A percentile compares a stretch with the other conserved stretches of the same genome.
These are phyloP conservation scores for Chaetomium cochliodes DNA, from an alignment of 495 filamentous ascomycete genomes.

Conservation along the genomic window DNA sequence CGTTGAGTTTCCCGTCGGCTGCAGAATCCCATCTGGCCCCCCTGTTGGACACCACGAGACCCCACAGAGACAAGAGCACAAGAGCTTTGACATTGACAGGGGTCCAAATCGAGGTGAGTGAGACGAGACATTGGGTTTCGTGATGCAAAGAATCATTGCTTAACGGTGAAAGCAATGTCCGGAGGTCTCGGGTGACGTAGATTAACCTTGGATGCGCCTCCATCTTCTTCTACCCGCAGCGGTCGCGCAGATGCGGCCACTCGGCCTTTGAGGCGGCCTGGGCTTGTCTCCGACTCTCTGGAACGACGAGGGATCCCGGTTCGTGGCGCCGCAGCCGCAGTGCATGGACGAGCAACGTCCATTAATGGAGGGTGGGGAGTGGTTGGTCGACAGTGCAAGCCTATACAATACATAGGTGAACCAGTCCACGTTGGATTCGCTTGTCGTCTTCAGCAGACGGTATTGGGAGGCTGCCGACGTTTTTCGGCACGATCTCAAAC, in stretches of 20 bases:
- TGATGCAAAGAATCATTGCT: not conserved
- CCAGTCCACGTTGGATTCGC: not conserved
- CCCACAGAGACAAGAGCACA: not conserved
- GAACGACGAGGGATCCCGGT: not conserved
- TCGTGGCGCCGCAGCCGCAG: not conserved
- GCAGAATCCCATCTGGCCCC: not conserved
- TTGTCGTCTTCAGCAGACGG: not conserved
- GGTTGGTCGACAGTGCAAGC: too few species aligned
- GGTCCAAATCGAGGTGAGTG: not conserved
- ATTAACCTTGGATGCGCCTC: not conserved
- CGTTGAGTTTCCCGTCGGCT: constrained; percentile 2
- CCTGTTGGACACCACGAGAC: not conserved
- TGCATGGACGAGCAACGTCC: not conserved
- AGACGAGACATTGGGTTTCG: not conserved
- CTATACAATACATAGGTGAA: not conserved
- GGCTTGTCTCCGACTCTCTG: not conserved
- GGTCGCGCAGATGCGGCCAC: constrained; percentile 5
- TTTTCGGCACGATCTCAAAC: not conserved
- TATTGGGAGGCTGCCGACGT: not conserved
- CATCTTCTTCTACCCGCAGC: not conserved
- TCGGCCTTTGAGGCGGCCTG: not conserved
- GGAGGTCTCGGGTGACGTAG: constrained; percentile 10
- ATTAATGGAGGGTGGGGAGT: not conserved
- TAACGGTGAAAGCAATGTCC: not conserved
- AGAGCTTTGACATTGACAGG: constrained; percentile 3